Conservation (phyloP, 139 green algal genomes). For the Asterochloris erici region DNA sequence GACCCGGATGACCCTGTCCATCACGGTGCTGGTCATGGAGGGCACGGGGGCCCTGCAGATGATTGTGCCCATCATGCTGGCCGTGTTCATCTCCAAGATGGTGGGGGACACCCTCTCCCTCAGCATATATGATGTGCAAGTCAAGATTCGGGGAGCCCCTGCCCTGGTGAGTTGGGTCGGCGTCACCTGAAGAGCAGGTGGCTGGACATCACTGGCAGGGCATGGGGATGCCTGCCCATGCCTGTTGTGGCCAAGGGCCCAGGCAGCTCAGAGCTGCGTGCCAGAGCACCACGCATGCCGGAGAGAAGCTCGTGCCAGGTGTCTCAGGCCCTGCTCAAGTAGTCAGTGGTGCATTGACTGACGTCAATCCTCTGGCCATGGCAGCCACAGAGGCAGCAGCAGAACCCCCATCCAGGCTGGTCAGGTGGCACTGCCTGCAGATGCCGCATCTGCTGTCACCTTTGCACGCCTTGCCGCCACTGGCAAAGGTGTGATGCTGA, state of each 20-base stretch:
- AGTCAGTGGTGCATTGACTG: background rate
- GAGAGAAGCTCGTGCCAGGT: background rate
- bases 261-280: background rate
- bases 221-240: background rate
- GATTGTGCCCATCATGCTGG: slow-evolving; percentile 73
- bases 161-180: slow-evolving; percentile 34
- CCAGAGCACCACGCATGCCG: background rate
- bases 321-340: background rate
- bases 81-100: slow-evolving; percentile 70
- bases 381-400: background rate
- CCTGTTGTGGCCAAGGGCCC: background rate
- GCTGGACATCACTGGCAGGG: background rate
- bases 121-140: slow-evolving; percentile 66
- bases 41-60: slow-evolving; percentile 63
- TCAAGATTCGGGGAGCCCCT: slow-evolving; percentile 57
- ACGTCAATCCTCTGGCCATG: background rate
- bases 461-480: background rate
- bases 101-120: slow-evolving; percentile 51
- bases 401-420: background rate
- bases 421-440: no score
- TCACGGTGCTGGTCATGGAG: slow-evolving; percentile 79
- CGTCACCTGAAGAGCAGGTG: background rate
- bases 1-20: slow-evolving; percentile 74
- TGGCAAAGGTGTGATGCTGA: background rate
- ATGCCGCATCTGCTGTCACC: background rate